Base-by-base conservation (phyloP, 2,329 filamentous ascomycete species). In the Tympanopsis confertula region DNA sequence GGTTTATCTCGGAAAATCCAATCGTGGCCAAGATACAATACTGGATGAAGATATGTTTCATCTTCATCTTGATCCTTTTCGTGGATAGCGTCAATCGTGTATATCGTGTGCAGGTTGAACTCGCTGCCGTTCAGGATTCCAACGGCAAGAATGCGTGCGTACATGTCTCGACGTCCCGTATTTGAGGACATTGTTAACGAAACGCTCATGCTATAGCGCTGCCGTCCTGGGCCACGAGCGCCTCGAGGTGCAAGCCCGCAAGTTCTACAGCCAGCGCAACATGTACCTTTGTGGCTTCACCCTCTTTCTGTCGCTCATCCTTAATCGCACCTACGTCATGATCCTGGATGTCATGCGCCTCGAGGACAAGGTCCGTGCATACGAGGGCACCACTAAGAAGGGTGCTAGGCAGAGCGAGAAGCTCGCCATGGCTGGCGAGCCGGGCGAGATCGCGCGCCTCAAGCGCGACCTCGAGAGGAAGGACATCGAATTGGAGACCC, bases 281-380 rank as follows among this genome's bases (percentile, higher is more conserved):
- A 98, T 98, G 91, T 98, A 98, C 68, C 87, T 98, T 44, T 96
- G 91, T 63, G 91, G 91, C 52, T 98, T 98, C 72, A 98, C 91
- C 4, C 82, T 98, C 45, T 96, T 98, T 78, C 82, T 98, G 44
- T 96, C 89, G 38, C 74, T 98, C 46, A 98, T 98, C 63, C 85
- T 93, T 58, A 96, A 98, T 79, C 89, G 91, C 56, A 98, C 91
- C 56, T 98, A 96, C 69, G 84, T 82, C 55, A 89, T 96, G 85
- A 94, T 95, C 54, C 74, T 94, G 47, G 88, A 95, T 51, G 78
- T 83, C 37, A 83, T 95, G 54, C 69, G 86, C 44, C 82, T 98
- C 38, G 89, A 98, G 69, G 86, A 94, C 64, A 85, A 86, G 66
- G 66, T 95, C 56, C 88, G 86, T 72, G 66, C 74, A 45, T 81